Evolutionary conservation across 2,329 filamentous ascomycete species (phyloP).

Genomic region (Ceratocystis colombiana): DNA sequence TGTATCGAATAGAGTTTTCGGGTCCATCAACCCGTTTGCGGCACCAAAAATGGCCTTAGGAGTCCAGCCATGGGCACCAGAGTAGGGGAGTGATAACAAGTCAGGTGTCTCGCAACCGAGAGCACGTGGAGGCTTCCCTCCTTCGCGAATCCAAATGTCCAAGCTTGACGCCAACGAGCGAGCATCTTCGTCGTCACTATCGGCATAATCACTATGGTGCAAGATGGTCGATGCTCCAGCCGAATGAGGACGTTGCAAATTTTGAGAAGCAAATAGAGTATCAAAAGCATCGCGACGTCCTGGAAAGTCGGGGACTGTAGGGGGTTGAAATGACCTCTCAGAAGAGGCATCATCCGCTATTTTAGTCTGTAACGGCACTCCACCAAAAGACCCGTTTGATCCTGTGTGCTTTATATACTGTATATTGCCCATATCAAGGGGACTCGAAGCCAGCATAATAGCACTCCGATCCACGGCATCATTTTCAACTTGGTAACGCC

Average conservation of each 20-base stretch:
- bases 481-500: slow-evolving; percentile 42
- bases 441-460: slow-evolving; percentile 9
- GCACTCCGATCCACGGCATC: slow-evolving; percentile 32
- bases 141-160: slow-evolving; percentile 51
- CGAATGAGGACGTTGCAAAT: slow-evolving; percentile 38
- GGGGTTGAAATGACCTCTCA: slow-evolving; percentile 28
- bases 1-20: slow-evolving; percentile 27
- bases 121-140: slow-evolving; percentile 36
- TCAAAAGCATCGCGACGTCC: slow-evolving; percentile 29
- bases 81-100: slow-evolving; percentile 44
- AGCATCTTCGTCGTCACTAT: slow-evolving; percentile 36
- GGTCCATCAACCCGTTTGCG: slow-evolving; percentile 30
- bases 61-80: slow-evolving; percentile 38
- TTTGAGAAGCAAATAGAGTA: slow-evolving; percentile 30
- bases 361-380: slow-evolving; percentile 18
- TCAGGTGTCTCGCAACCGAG: slow-evolving; percentile 39
- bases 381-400: slow-evolving; percentile 24
- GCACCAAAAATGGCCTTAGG: slow-evolving; percentile 40
- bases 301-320: slow-evolving; percentile 31
- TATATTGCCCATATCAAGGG: slow-evolving; percentile 1
- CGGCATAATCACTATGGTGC: slow-evolving; percentile 38
- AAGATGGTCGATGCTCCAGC: slow-evolving; percentile 40
- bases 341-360: slow-evolving; percentile 16
- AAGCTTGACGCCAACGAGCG: slow-evolving; percentile 41
- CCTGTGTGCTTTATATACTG: slow-evolving; percentile 23